These are phyloP conservation scores for Aureobasidium uvarum DNA, from an alignment of 2,329 filamentous ascomycete species.

Conservation along the genomic window DNA sequence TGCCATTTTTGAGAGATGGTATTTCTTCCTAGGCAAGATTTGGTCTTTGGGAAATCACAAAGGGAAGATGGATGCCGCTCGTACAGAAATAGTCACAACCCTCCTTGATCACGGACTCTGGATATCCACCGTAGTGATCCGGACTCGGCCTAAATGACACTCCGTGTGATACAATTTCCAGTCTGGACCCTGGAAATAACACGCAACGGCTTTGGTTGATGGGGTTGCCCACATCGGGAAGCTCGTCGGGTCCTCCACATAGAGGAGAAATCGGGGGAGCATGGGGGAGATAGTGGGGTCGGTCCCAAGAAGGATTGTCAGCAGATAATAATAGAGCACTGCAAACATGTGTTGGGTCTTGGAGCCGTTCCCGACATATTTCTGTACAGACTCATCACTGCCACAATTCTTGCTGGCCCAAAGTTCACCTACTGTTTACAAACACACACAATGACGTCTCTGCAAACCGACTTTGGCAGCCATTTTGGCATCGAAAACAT, in stretches of 20 bases:
- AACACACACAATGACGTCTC: constrained; percentile 19
- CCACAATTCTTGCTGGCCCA: background rate
- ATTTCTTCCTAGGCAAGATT: background rate
- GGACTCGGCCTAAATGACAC: constrained; percentile 1
- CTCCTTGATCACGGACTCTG: background rate
- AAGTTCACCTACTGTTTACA: background rate
- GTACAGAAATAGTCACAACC: background rate
- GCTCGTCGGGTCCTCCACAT: no score
- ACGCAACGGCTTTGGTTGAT: background rate
- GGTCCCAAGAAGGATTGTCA: background rate
- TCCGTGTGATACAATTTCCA: background rate
- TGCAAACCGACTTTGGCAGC: constrained; percentile 24
- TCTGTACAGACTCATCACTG: background rate
- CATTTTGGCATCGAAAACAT: constrained; percentile 56
- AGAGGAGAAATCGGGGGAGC: no score
- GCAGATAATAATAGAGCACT: background rate
- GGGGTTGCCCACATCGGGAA: no score
- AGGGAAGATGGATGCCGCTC: background rate
- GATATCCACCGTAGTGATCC: background rate
- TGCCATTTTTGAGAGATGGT: constrained; percentile 10
- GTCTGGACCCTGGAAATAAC: background rate
- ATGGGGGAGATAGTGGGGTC: background rate
- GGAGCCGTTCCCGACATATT: background rate
- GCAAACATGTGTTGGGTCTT: background rate
- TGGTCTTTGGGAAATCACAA: background rate